A percentile compares a stretch with the other conserved stretches of the same genome.
Evolutionary conservation across 2,329 filamentous ascomycete genomes (phyloP).

Genomic region (Stagonosporopsis chrysanthemi): DNA sequence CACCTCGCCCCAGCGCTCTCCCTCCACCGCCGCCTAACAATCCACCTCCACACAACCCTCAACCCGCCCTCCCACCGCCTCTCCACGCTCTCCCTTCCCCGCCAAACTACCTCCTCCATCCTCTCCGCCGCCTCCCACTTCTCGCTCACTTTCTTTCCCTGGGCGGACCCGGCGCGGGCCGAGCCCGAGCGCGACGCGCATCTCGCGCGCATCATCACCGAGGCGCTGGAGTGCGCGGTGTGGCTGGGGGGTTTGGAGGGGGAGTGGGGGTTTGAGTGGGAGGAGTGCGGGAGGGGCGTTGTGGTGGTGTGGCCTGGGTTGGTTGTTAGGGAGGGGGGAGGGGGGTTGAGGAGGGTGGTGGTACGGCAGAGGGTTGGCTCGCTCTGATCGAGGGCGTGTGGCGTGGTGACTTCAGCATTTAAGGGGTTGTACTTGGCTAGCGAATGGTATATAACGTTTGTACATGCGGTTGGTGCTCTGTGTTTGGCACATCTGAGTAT

Average conservation of each 20-base stretch:
- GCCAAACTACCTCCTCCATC: constrained; percentile 27
- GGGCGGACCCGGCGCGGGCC: constrained; percentile 38
- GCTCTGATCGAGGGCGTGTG: not conserved
- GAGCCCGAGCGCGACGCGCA: constrained; percentile 43
- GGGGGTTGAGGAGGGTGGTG: constrained; percentile 8
- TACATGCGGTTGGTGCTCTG: too few relatives aligned
- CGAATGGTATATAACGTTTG: too few relatives aligned
- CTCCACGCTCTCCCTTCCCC: constrained; percentile 6
- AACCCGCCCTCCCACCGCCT: constrained; percentile 6
- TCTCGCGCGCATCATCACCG: constrained; percentile 34
- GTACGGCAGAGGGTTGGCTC: constrained; percentile 5
- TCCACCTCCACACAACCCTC: constrained; percentile 31
- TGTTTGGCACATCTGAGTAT: too few relatives aligned
- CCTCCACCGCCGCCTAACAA: constrained; percentile 39
- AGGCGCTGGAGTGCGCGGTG: constrained; percentile 36
- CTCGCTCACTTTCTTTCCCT: constrained; percentile 45
- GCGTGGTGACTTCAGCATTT: too few relatives aligned
- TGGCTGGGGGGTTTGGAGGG: constrained; percentile 42
- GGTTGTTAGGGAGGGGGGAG: constrained; percentile 19
- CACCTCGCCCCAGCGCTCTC: constrained; percentile 26
- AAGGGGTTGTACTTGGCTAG: too few relatives aligned
- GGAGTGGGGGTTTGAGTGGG: constrained; percentile 40
- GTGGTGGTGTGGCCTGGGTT: constrained; percentile 36
- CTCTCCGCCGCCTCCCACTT: constrained; percentile 47
- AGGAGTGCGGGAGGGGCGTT: constrained; percentile 30